Base-by-base conservation (phyloP, 2,329 filamentous ascomycete species). In the Sporothrix mexicana region DNA sequence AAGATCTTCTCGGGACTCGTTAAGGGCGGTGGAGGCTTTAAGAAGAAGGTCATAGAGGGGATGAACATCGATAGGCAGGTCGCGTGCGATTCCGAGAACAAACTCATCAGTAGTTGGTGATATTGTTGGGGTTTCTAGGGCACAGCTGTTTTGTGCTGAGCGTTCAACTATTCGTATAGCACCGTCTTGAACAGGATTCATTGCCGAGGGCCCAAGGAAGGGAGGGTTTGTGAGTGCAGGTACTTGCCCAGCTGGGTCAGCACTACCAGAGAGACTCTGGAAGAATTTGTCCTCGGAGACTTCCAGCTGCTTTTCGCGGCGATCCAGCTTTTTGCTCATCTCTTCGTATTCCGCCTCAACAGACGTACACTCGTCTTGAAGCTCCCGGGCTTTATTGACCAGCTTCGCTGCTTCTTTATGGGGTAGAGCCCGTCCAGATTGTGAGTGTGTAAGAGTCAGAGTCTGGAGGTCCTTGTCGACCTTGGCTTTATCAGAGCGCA, bases 41-140 rank as follows among this genome's bases (percentile, higher is more conserved):
- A 84, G 80, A 6, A 88, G 80, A 20, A 82, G 78, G 12, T 79
- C 75, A 75, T 86, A 88, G 2, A 85, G 78, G 1, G 86, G 86
- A 74, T 88, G 85, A 1, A 83, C 77, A 53, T 84, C 83, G 1
- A 75, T 74, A 1, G 75, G 64, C 1, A 75, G 76, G 0, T 78
- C 76, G 0, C 73, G 75, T 1, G 77, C 76, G 51, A 81, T 80
- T 0, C 80, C 79, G 36, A 79, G 69, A 13, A 80, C 75, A 5
- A 70, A 72, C 5, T 70, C 70, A 5, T 76, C 73, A 23, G 74
- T 72, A 10, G 53, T 2, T 17, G 4, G 25, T 9, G 20, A 10
- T 17, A 15, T 2, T 23, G 64, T 13, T 43, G 43, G 25, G n/a
- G n/a, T 3, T 10, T 20, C 4, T 0, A 41, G 41, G 5, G 30